These are phyloP conservation scores for Fusarium cyanostomum DNA, from an alignment of 2,329 filamentous ascomycete species.

Conservation along the genomic window DNA sequence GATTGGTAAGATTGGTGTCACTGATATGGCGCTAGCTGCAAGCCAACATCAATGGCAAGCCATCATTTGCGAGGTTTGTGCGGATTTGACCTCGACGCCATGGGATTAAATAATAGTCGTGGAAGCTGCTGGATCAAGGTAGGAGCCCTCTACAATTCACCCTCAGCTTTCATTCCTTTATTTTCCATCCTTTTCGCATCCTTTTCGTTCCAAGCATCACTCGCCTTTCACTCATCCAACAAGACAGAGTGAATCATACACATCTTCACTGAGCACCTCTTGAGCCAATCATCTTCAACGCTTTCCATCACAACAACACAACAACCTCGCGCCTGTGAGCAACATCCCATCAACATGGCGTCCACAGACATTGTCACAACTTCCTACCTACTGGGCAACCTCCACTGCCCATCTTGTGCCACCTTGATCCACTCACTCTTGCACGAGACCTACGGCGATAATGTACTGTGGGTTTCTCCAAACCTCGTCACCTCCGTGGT, in stretches of 20 bases:
- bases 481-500: constrained; percentile 78
- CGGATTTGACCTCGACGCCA: constrained; percentile 43
- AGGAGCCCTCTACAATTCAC: constrained; percentile 12
- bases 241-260: not conserved
- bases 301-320: not conserved
- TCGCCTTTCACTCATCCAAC: not conserved
- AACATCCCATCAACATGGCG: constrained; percentile 41
- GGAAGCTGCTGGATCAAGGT: constrained; percentile 13
- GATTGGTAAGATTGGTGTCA: not conserved
- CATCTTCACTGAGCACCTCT: constrained; percentile 9
- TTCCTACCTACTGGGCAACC: constrained; percentile 74
- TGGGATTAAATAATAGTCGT: constrained; percentile 25
- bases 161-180: not conserved
- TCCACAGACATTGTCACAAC: constrained; percentile 56
- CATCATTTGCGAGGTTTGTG: constrained; percentile 49
- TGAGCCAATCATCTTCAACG: not conserved
- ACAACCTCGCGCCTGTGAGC: not conserved
- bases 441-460: constrained; percentile 55
- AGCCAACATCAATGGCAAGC: constrained; percentile 28
- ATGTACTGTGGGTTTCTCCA: constrained; percentile 68
- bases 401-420: constrained; percentile 82
- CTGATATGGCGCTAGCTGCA: constrained; percentile 18
- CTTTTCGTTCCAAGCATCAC: not conserved
- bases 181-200: not conserved
- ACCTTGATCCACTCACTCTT: constrained; percentile 70